These are phyloP conservation scores for Arthrobotrys iridis DNA, from an alignment of 2,329 filamentous ascomycete genomes.

Conservation along the genomic window DNA sequence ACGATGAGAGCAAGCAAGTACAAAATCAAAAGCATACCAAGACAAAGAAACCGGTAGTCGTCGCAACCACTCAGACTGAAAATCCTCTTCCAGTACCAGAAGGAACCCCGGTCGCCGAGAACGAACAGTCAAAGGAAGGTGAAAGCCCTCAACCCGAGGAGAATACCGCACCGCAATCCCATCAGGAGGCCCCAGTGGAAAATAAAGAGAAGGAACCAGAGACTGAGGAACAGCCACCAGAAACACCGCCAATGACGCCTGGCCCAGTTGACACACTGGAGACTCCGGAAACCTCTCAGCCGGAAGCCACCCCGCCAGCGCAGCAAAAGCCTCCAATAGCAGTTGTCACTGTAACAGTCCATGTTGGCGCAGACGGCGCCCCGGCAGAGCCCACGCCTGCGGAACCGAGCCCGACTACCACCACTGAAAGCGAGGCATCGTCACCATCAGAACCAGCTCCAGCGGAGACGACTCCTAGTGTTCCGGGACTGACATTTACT, in stretches of 20 bases:
- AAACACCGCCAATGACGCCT: not conserved
- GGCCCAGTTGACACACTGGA: not conserved
- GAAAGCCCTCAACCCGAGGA: not conserved
- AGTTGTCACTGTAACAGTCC: constrained; percentile 20
- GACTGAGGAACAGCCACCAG: not conserved
- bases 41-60: not conserved
- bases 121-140: not conserved
- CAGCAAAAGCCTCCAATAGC: not conserved
- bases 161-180: not conserved
- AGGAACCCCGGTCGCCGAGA: not conserved
- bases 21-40: not conserved
- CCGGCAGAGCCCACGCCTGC: not conserved
- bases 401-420: not conserved
- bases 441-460: not conserved
- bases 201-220: not conserved
- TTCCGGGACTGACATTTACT: constrained; percentile 30
- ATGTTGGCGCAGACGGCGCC: not conserved
- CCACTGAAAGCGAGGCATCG: not conserved
- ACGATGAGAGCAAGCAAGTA: too few species aligned
- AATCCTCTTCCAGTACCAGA: not conserved
- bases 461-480: not conserved
- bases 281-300: not conserved
- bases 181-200: not conserved
- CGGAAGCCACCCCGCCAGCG: not conserved
- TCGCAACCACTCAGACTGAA: not conserved